Evolutionary conservation across 1,284 basidiomycete species (phyloP).

Genomic region (Spongiforma sp.): DNA sequence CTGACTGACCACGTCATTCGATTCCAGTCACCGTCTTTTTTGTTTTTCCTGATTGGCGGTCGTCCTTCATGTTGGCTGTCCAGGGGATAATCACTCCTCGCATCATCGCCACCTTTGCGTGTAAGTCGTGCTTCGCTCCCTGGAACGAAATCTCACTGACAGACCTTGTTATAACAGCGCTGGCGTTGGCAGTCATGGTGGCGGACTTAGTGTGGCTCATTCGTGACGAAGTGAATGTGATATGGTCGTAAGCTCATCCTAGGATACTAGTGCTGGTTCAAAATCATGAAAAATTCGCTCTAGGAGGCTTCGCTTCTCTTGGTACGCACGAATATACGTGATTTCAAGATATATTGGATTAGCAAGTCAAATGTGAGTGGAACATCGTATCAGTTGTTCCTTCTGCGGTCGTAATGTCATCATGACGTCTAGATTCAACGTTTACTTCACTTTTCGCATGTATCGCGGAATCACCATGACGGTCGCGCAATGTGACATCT

Average conservation of each 20-base stretch:
- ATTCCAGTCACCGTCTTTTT: too few relatives aligned
- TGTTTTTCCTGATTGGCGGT: too few relatives aligned
- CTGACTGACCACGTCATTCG: too few relatives aligned
- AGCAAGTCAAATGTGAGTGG: slow-evolving; percentile 13
- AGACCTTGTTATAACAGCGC: neutral
- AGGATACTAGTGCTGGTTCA: neutral
- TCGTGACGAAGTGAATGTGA: slow-evolving; percentile 8
- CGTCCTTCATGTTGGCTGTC: too few relatives aligned
- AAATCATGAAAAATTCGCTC: neutral
- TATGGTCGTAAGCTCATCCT: slow-evolving; percentile 15
- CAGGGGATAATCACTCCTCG: too few relatives aligned
- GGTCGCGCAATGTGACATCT: neutral
- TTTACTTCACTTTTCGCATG: slow-evolving; percentile 10
- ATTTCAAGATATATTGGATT: slow-evolving; percentile 16
- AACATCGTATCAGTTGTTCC: neutral
- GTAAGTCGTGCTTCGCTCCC: too few relatives aligned
- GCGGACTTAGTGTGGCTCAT: slow-evolving; percentile 15
- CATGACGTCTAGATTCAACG: slow-evolving; percentile 3
- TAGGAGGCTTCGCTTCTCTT: slow-evolving; percentile 6
- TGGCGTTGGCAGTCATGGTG: slow-evolving; percentile 11
- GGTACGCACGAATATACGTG: slow-evolving; percentile 10
- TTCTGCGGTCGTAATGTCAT: slow-evolving; percentile 20
- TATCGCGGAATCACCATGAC: neutral
- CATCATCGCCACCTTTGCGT: too few relatives aligned
- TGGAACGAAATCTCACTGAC: too few relatives aligned